Conservation (phyloP, 345 rosid species). For the Populus pruinosa region DNA sequence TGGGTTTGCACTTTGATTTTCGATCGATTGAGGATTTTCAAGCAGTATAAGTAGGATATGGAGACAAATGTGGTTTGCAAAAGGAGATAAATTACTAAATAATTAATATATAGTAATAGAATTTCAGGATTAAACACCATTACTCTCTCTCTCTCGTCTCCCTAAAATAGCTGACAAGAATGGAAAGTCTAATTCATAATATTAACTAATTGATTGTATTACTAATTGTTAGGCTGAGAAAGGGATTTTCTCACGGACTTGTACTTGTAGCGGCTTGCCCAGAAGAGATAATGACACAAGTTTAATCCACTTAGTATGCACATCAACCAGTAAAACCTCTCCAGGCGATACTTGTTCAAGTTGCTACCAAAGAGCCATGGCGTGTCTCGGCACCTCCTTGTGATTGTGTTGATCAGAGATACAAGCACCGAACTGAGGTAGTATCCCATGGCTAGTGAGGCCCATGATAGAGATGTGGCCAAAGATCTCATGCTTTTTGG, state of each 20-base stretch:
- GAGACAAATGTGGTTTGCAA: too few species aligned
- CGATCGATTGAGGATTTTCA: too few species aligned
- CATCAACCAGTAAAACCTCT: constrained; percentile 82
- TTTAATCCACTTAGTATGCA: constrained; percentile 64
- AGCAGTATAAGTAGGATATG: too few species aligned
- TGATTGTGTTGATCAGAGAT: constrained; percentile 50
- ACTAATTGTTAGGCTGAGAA: too few species aligned
- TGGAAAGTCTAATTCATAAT: too few species aligned
- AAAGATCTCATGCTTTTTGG: constrained; percentile 80
- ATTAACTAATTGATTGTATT: too few species aligned
- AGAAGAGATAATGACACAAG: constrained; percentile 74
- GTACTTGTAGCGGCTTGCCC: constrained; percentile 71
- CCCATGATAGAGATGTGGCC: constrained; percentile 88
- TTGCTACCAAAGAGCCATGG: constrained; percentile 77
- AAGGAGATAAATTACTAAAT: too few species aligned
- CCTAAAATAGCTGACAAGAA: too few species aligned
- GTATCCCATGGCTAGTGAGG: constrained; percentile 92
- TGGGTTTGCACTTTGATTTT: too few species aligned
- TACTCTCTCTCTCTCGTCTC: too few species aligned
- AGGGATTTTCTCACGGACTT: constrained; percentile 20
- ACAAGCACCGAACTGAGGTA: constrained; percentile 81
- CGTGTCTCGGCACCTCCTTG: constrained; percentile 32
- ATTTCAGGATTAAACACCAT: too few species aligned
- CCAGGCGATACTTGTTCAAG: constrained; percentile 80
- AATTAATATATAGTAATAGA: too few species aligned